Conservation (phyloP, 139 green algal genomes). For the Coccomyxa sp. region DNA sequence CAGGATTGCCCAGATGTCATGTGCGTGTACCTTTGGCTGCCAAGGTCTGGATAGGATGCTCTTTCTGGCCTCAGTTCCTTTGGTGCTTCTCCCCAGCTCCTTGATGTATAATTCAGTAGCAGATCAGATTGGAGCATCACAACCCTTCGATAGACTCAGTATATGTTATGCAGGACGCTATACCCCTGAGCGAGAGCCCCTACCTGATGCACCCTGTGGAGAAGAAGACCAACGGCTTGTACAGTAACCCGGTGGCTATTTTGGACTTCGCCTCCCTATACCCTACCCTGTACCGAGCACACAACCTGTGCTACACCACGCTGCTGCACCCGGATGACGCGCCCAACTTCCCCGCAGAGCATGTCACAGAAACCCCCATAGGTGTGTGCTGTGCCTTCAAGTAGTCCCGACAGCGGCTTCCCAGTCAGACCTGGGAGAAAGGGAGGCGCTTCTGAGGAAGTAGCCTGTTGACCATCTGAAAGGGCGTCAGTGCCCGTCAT, state of each 20-base stretch:
- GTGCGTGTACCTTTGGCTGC: background rate
- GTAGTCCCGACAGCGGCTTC: too few relatives aligned
- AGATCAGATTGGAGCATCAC: background rate
- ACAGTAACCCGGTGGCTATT: constrained; percentile 59
- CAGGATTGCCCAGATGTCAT: background rate
- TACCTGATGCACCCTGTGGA: constrained; percentile 79
- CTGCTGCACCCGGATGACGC: constrained; percentile 65
- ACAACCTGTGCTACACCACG: constrained; percentile 84
- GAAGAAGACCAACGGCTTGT: constrained; percentile 42
- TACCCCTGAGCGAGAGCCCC: constrained; percentile 50
- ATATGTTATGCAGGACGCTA: constrained; percentile 20
- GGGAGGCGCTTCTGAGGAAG: too few relatives aligned
- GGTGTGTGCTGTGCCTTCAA: too few relatives aligned
- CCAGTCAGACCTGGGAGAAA: too few relatives aligned
- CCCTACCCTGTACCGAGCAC: constrained; percentile 58
- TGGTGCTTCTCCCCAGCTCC: too few relatives aligned
- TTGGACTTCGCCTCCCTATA: constrained; percentile 81
- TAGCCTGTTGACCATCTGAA: background rate
- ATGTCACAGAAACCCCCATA: constrained; percentile 40
- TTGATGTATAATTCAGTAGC: background rate
- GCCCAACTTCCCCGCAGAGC: constrained; percentile 10
- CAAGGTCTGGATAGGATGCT: too few relatives aligned
- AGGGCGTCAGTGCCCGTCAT: too few relatives aligned
- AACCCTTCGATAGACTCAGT: background rate
- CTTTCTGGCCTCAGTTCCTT: too few relatives aligned